Evolutionary conservation across 306 rosid species (phyloP).

Genomic region (Oxytropis ochrocephala): DNA sequence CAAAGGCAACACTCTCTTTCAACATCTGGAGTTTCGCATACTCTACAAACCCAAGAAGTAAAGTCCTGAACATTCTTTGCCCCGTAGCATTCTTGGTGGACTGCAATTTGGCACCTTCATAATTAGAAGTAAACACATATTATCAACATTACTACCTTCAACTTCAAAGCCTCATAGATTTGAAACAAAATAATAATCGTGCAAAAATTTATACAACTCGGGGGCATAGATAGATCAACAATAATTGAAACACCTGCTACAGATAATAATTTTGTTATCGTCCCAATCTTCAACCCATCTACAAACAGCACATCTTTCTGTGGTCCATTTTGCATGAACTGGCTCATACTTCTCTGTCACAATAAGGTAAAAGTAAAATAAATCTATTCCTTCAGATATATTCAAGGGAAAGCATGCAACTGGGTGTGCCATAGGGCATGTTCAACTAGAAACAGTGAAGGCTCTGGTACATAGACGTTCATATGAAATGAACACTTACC

Average conservation of each 20-base stretch:
- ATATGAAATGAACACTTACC: constrained; percentile 41
- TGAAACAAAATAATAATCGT: constrained; percentile 1
- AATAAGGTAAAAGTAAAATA: constrained; percentile 22
- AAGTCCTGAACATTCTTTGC: constrained; percentile 75
- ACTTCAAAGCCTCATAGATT: neutral
- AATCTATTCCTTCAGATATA: constrained; percentile 13
- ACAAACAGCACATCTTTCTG: constrained; percentile 94
- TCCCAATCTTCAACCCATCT: constrained; percentile 99
- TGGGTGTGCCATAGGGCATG: neutral
- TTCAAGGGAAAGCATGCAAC: constrained; percentile 9
- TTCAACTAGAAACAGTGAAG: constrained; percentile 8
- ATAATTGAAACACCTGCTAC: constrained; percentile 66
- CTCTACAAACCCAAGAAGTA: constrained; percentile 98
- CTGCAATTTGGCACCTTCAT: constrained; percentile 90
- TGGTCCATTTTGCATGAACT: constrained; percentile 79
- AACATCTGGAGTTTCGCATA: constrained; percentile 82
- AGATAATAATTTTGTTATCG: constrained; percentile 88
- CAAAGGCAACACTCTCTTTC: constrained; percentile 97
- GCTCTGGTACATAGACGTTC: constrained; percentile 11
- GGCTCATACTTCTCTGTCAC: constrained; percentile 84
- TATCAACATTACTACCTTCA: neutral
- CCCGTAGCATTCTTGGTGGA: constrained; percentile 99
- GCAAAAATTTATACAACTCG: neutral
- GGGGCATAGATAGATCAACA: constrained; percentile 14
- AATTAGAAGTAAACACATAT: neutral